Evolutionary conservation across 2,329 filamentous ascomycete species (phyloP), one percentile per base, ranked within the genome.

Genomic region (Penicillium sp.): DNA sequence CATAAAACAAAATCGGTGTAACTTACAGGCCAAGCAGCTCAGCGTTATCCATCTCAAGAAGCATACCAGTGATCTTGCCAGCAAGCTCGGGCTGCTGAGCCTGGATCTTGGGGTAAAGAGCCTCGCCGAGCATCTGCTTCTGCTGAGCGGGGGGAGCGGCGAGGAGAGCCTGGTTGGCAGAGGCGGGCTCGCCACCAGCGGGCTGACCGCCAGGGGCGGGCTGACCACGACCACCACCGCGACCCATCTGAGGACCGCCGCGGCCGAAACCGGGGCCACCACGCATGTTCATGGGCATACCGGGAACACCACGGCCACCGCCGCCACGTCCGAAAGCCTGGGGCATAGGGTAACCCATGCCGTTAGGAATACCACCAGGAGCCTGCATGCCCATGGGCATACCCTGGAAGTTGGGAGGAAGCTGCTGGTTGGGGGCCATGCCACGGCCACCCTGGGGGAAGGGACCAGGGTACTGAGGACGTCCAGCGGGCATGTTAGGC

Each of bases 31-130:
- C 90, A 73, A 99, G 84, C 68, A 99, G 82, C 82, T 99, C 94
- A 55, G 83, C 75, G 79, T 97, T 97, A 70, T 97, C 94, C 94
- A 99, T 99, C 85, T 99, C 94, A 69, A 99, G 80, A 69, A 99
- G 88, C 94, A 99, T 99, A 79, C 94, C 94, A 60, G 94, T 99
- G 77, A 99, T 97, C 88, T 99, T 99, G 74, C 94, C 94, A 61
- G 94, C 94, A 70, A 99, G 84, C 69, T 97, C 92, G 58, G 91
- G 89, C 82, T 99, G 94, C 78, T 96, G 88, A 66, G 85, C 86
- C 77, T 92, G 87, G 71, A 99, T 97, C 88, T 97, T 99, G 73
- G 94, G 94, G 84, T 97, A 99, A 68, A 99, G 89, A 67, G 91
- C 88, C 81, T 99, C 94, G 75, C 94, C 94, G 53, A 99, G 87